Percentiles rank a stretch among this genome's conserved stretches.
phyloP scores from a whole-genome alignment of 2,329 filamentous ascomycete species.

The Neopestalotiopsis rosae region DNA sequence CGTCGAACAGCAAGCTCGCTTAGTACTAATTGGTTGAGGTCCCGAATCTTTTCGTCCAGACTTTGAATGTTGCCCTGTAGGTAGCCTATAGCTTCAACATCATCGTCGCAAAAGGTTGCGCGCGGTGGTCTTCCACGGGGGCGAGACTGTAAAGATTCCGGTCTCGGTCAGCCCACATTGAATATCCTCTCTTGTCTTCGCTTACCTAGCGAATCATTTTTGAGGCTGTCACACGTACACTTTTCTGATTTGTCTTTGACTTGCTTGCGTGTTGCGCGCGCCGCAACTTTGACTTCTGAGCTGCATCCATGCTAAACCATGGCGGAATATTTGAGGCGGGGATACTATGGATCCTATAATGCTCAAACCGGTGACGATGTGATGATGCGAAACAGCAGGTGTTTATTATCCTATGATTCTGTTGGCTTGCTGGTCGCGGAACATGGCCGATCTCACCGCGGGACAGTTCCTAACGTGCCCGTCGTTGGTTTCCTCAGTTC shows the following conservation, averaged over 20 bases:
- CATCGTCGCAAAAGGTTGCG: background rate
- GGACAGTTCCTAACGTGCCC: background rate
- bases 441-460: background rate
- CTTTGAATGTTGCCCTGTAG: background rate
- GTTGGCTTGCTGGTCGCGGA: background rate
- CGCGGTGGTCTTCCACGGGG: background rate
- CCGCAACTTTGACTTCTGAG: slow-evolving; percentile 1
- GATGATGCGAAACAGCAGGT: background rate
- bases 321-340: background rate
- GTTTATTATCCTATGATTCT: background rate
- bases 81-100: background rate
- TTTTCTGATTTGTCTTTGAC: background rate
- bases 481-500: background rate
- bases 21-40: background rate
- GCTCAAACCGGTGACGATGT: background rate
- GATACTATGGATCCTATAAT: background rate
- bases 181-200: background rate
- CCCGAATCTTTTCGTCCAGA: background rate
- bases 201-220: background rate
- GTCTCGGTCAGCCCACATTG: background rate
- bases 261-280: slow-evolving; percentile 2
- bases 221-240: background rate
- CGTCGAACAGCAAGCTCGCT: background rate
- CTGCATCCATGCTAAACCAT: slow-evolving; percentile 1
- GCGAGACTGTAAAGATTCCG: background rate